Percentiles rank a stretch among this genome's conserved stretches.
Evolutionary conservation across 176 grass and related monocot species (phyloP).

Genomic region (Oryza coarctata): DNA sequence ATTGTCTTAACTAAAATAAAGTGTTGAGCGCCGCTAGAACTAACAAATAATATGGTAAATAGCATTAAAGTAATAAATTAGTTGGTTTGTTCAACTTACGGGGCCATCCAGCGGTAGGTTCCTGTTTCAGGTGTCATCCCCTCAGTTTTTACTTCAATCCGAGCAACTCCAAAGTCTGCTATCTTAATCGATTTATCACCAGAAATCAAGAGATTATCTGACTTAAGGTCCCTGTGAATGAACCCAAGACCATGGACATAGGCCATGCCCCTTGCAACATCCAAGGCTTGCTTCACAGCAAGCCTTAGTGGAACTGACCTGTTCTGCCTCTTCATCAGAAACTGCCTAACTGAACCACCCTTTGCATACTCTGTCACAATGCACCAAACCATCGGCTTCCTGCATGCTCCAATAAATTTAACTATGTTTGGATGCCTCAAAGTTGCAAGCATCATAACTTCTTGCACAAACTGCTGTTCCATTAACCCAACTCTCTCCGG

Average conservation of each 20-base stretch:
- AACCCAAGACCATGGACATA: slow-evolving; percentile 61
- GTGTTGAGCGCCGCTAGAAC: neutral
- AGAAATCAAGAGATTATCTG: slow-evolving; percentile 55
- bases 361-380: slow-evolving; percentile 64
- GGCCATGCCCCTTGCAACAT: slow-evolving; percentile 59
- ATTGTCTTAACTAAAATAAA: neutral
- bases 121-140: slow-evolving; percentile 70
- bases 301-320: slow-evolving; percentile 51
- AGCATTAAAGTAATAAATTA: neutral
- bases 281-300: slow-evolving; percentile 53
- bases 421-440: slow-evolving; percentile 57
- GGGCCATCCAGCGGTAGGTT: slow-evolving; percentile 72
- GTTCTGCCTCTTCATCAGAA: slow-evolving; percentile 56
- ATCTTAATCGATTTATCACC: slow-evolving; percentile 58
- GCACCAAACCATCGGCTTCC: slow-evolving; percentile 61
- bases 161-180: slow-evolving; percentile 59
- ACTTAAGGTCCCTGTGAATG: slow-evolving; percentile 62
- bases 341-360: slow-evolving; percentile 62
- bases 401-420: slow-evolving; percentile 62
- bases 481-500: slow-evolving; percentile 49
- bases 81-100: slow-evolving; percentile 41
- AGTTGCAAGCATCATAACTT: slow-evolving; percentile 67
- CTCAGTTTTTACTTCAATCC: slow-evolving; percentile 58
- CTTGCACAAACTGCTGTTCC: slow-evolving; percentile 66
- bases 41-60: neutral